Percentiles rank a stretch among this genome's conserved stretches.
Evolutionary conservation across 2,329 filamentous ascomycete genomes (phyloP).

Genomic region (Arthrobotrys pseudoclavata): DNA sequence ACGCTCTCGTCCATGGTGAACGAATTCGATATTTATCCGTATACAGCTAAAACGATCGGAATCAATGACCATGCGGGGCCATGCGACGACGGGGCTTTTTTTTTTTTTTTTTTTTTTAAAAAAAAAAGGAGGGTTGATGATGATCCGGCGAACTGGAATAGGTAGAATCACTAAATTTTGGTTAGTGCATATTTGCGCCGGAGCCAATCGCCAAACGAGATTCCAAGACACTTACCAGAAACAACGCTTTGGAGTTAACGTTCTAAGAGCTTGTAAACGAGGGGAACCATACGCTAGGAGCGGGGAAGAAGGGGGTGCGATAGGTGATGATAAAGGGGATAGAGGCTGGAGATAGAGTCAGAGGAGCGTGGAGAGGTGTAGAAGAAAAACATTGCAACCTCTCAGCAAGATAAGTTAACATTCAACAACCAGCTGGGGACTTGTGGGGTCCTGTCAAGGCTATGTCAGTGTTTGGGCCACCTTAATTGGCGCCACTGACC

Average conservation of each 20-base stretch:
- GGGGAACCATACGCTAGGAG: not conserved
- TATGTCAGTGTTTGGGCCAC: not conserved
- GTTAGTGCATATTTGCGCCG: constrained; percentile 5
- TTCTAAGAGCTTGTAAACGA: not conserved
- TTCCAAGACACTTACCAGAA: constrained; percentile 7
- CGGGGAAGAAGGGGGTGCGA: too few species aligned
- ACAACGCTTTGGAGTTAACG: not conserved
- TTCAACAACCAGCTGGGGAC: not conserved
- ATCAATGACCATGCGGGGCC: not conserved
- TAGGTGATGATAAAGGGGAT: not conserved
- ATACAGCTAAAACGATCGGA: not conserved
- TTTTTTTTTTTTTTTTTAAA: too few species aligned
- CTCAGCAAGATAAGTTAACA: not conserved
- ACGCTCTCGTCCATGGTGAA: constrained; percentile 5
- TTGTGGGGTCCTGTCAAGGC: not conserved
- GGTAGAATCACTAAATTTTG: not conserved
- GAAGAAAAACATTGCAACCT: not conserved
- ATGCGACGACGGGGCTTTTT: not conserved
- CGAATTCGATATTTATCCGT: not conserved
- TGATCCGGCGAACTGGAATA: not conserved
- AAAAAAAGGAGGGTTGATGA: not conserved
- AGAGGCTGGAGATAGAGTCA: constrained; percentile 5
- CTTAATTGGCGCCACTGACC: constrained; percentile 19
- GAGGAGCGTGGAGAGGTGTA: not conserved
- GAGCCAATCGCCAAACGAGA: constrained; percentile 12